phyloP scores from a whole-genome alignment of 495 filamentous ascomycete genomes.

The Penicillium tannophilum region DNA sequence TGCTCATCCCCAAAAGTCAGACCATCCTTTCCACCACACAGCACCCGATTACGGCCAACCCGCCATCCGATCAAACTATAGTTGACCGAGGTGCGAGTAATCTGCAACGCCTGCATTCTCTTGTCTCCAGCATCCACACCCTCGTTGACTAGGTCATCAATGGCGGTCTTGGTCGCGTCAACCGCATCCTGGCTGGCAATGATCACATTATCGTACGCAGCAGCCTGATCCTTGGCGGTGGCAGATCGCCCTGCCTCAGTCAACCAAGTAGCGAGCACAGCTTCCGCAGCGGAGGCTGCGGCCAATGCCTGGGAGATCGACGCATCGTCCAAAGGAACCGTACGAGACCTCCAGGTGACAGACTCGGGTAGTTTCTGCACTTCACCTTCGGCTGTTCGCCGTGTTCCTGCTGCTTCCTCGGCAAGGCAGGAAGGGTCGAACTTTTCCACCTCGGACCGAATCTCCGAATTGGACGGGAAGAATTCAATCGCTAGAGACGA shows the following conservation, averaged over 20 bases:
- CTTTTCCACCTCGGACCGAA: constrained; percentile 68
- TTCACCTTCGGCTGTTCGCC: constrained; percentile 50
- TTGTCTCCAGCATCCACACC: constrained; percentile 82
- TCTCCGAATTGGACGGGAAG: constrained; percentile 64
- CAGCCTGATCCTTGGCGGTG: constrained; percentile 60
- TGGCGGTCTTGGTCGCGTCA: constrained; percentile 87
- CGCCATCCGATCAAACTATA: constrained; percentile 93
- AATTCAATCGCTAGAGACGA: constrained; percentile 72
- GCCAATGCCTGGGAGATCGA: constrained; percentile 78
- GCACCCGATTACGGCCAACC: constrained; percentile 85
- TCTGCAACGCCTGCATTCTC: constrained; percentile 89
- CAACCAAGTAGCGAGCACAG: constrained; percentile 54
- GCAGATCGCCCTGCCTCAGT: constrained; percentile 38
- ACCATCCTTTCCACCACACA: constrained; percentile 80
- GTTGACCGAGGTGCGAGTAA: constrained; percentile 89
- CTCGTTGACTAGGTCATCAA: constrained; percentile 84
- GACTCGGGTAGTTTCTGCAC: constrained; percentile 67
- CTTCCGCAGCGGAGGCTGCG: constrained; percentile 55
- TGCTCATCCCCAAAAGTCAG: constrained; percentile 60
- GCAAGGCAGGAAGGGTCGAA: constrained; percentile 70
- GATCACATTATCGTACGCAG: constrained; percentile 89
- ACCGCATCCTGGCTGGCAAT: constrained; percentile 91
- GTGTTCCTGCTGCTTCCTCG: constrained; percentile 61
- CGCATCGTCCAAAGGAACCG: constrained; percentile 86
- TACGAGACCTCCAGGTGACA: constrained; percentile 86